phyloP scores from a whole-genome alignment of 2,329 filamentous ascomycete genomes.

The Macrophomina pseudophaseolina region DNA sequence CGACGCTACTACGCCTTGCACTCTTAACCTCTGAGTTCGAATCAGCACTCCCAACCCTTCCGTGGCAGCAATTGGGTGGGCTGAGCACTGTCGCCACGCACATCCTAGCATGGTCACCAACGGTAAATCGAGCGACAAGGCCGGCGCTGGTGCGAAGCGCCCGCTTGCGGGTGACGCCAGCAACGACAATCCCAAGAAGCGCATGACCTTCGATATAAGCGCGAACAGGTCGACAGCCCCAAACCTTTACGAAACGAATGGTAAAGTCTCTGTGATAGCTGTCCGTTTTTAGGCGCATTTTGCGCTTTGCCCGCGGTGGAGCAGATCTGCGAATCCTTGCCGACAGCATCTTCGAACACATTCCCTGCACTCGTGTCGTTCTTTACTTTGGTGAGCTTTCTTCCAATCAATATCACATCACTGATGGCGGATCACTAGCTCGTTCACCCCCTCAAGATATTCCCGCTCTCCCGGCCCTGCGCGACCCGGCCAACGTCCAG shows the following conservation, averaged over 20 bases:
- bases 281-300: no score
- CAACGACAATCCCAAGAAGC: background rate
- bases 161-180: background rate
- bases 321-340: no score
- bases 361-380: no score
- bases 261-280: background rate
- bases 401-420: background rate
- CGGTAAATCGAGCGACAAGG: background rate
- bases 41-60: background rate
- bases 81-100: background rate
- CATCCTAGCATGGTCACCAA: background rate
- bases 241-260: background rate
- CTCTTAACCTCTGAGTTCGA: background rate
- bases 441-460: background rate
- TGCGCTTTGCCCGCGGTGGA: no score
- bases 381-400: background rate
- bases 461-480: constrained; percentile 61
- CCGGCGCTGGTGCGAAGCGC: background rate
- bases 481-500: constrained; percentile 63
- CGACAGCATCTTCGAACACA: no score
- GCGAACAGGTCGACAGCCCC: background rate
- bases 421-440: background rate
- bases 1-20: background rate
- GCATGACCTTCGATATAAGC: background rate
- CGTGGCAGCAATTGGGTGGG: background rate